Evolutionary conservation across 768 basidiomycete genomes (phyloP), one percentile per base, ranked within the genome.

Genomic region (Lactarius akahatsu): DNA sequence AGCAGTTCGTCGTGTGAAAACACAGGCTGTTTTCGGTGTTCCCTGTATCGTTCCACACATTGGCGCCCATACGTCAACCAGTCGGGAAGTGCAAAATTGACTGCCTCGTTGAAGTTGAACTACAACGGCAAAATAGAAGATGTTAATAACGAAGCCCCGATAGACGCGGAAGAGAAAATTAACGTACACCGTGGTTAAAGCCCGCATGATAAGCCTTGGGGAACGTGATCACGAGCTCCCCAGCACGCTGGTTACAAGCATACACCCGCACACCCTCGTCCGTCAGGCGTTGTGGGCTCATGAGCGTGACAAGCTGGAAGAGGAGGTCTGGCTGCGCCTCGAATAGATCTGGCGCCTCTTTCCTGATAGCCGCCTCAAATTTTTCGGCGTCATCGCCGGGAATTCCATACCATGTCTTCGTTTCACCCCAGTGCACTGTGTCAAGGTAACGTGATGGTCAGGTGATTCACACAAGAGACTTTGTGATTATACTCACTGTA

Each of bases 381-480:
- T 93, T 93, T 71, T 92, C 93, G 32, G 96, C 95, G 72, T 97
- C 92, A 59, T 87, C 86, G n/a, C 92, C 96, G 8, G 97, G 96
- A 52, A 98, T 91, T 59, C 96, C 96, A 77, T 99, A 99, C 97
- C 97, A 99, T 0, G 96, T 99, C 81, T 99, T 99, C 40, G 96
- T 96, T 75, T 97, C 96, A 34, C 97, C 97, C 93, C 94, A 98
- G 75, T 98, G 95, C 91, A 96, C 94, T 96, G 70, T 36, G 40
- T 26, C 30, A 28, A 61, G 58, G 64, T 28, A 26, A 13, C 6
- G 23, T 52, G 56, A 58, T 13, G 30, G 50, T 66, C 56, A 66
- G 65, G 41, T 10, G 11, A 40, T 30, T 58, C 32, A 43, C 38
- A 66, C 59, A 52, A 34, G 30, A 30, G 18, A 26, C 15, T 36